These are phyloP conservation scores for Cyclotella choctawhatcheeana DNA, from an alignment of 108 stramenopile species.

Conservation along the genomic window DNA sequence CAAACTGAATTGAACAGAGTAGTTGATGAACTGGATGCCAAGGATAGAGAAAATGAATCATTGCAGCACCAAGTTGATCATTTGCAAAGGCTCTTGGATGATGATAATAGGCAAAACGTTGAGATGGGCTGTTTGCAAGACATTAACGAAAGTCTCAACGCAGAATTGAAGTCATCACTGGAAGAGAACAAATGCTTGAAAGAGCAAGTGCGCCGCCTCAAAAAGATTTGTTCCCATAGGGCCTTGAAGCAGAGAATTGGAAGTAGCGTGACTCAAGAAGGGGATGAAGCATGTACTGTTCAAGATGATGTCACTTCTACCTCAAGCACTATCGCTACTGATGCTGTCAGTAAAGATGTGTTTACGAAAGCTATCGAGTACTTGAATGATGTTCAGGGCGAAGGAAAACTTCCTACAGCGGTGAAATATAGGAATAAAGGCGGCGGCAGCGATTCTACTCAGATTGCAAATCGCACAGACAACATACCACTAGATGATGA, in stretches of 20 bases:
- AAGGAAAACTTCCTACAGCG: background rate
- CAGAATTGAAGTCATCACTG: constrained; percentile 1
- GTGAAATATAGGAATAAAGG: background rate
- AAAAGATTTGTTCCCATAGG: background rate
- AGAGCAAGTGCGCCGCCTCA: background rate
- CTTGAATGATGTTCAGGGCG: background rate
- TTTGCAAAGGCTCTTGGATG: background rate
- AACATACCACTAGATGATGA: too few relatives aligned
- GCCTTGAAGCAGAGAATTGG: background rate
- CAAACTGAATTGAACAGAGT: constrained; percentile 8
- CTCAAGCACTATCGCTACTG: background rate
- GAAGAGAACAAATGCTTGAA: constrained; percentile 6
- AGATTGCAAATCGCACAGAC: too few relatives aligned
- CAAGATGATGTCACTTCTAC: background rate
- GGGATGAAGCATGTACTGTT: background rate
- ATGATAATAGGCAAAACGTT: background rate
- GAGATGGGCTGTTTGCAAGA: constrained; percentile 9
- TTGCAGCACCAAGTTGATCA: constrained; percentile 12
- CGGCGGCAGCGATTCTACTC: too few relatives aligned
- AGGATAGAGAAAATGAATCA: background rate
- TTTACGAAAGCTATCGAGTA: background rate
- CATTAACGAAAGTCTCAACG: constrained; percentile 12
- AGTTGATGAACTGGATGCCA: background rate
- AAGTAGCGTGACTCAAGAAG: background rate
- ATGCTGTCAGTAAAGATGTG: background rate